These are phyloP conservation scores for Thinopyrum obtusiflorum DNA, from an alignment of 202 grass and related monocot genomes.

Conservation along the genomic window DNA sequence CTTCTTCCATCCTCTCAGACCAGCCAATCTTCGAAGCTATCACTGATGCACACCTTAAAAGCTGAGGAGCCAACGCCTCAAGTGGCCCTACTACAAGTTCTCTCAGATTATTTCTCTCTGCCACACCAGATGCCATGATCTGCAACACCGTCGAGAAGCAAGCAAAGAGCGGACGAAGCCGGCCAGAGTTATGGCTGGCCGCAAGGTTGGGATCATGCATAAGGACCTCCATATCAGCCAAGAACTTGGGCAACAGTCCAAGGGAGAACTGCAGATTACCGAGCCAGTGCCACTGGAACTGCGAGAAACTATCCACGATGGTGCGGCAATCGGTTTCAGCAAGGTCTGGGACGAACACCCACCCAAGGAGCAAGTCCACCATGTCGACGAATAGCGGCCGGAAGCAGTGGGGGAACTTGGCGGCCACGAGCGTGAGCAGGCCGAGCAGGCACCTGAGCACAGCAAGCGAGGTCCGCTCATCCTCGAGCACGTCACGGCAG, in stretches of 20 bases:
- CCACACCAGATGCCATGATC: slow-evolving; percentile 73
- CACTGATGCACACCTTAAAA: slow-evolving; percentile 64
- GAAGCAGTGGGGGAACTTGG: slow-evolving; percentile 81
- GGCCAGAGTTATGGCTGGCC: slow-evolving; percentile 46
- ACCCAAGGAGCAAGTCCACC: slow-evolving; percentile 87
- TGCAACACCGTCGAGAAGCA: slow-evolving; percentile 90
- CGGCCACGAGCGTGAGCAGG: slow-evolving; percentile 66
- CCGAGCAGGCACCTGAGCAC: slow-evolving; percentile 75
- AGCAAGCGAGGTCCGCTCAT: slow-evolving; percentile 77
- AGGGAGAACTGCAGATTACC: slow-evolving; percentile 78
- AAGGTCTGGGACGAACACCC: slow-evolving; percentile 79
- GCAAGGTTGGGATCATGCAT: slow-evolving; percentile 57
- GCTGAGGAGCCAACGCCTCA: slow-evolving; percentile 67
- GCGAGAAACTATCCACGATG: slow-evolving; percentile 88
- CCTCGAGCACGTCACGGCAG: slow-evolving; percentile 84
- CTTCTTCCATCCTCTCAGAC: slow-evolving; percentile 79
- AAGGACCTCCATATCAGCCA: slow-evolving; percentile 88
- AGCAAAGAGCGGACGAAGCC: slow-evolving; percentile 68
- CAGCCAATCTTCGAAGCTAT: slow-evolving; percentile 73
- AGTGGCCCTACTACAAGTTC: slow-evolving; percentile 66
- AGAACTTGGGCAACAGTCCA: slow-evolving; percentile 81
- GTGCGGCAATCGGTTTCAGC: slow-evolving; percentile 61
- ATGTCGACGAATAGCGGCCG: slow-evolving; percentile 81
- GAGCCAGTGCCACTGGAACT: slow-evolving; percentile 92
- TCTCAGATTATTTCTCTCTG: slow-evolving; percentile 53